Base-by-base conservation (phyloP, 2,329 filamentous ascomycete species). In the Pyricularia sp. region DNA sequence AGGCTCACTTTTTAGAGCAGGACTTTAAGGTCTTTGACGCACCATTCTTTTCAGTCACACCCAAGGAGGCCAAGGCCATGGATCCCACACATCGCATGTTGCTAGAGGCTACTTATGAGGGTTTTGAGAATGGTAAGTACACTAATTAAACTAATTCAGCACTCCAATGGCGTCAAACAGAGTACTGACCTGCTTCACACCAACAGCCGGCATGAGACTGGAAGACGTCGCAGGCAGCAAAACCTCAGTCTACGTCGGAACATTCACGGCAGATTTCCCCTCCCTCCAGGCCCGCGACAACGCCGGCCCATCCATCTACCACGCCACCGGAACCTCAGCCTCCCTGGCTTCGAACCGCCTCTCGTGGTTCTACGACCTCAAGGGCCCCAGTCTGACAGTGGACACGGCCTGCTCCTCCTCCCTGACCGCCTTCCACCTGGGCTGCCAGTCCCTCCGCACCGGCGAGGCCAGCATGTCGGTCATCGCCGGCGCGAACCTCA, bases 31-130 rank as follows among this genome's bases (percentile, higher is more conserved):
- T 36, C 6, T 77, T 78, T 69, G 75, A 79, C 69, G 76, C 74
- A 36, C 71, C 71, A 3, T 80, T 79, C 67, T 79, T 78, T 72
- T 75, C 77, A 55, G 78, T 80, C 17, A 77, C 77, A 3, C 72
- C 74, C 31, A 71, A 73, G 17, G 78, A 80, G 67, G 78, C 78
- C 42, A 73, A 75, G 68, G 71, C 75, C 0, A 79, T 80, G 76
- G 76, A 77, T 36, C 76, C 75, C 11, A 74, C 75, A 25, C 75
- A 77, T 36, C 69, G 76, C 0, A 33, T 65, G 28, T 20, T 65
- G 28, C 6, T 65, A 17, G 64, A 79, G 68, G 73, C 73, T 36
- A 81, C 82, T 0, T 86, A 83, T 70, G 84, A 86, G 73, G 83
- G 83, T 0, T 76, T 86, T 17, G 84, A 86, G 71, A 83, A 81